Conservation (phyloP, 805 yeast species). For the Myxozyma mucilagina region DNA sequence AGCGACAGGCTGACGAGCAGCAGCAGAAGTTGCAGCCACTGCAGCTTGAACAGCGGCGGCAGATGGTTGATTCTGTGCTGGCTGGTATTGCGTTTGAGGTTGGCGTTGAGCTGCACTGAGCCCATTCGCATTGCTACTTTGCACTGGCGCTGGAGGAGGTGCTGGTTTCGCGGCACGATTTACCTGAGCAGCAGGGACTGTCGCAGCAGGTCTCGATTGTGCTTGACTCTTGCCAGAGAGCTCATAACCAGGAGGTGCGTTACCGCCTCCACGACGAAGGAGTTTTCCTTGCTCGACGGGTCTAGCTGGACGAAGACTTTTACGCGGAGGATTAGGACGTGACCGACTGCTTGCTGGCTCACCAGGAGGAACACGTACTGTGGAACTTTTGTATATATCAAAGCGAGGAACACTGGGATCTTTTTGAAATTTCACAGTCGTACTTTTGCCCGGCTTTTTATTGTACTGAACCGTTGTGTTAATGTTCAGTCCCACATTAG, state of each 20-base stretch:
- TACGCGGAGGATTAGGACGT: conserved; percentile 72
- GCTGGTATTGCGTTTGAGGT: neutral
- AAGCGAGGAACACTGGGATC: conserved; percentile 68
- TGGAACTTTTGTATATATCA: conserved; percentile 84
- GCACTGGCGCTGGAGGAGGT: conserved; percentile 24
- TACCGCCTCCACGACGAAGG: conserved; percentile 35
- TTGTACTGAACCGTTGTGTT: conserved; percentile 76
- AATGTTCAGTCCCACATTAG: conserved; percentile 60
- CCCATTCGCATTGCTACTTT: conserved; percentile 17
- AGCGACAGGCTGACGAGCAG: conserved; percentile 23
- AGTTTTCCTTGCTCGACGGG: conserved; percentile 24
- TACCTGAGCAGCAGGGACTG: conserved; percentile 16
- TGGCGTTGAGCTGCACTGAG: neutral
- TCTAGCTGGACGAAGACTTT: conserved; percentile 32
- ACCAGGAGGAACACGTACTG: conserved; percentile 79
- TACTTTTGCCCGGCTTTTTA: conserved; percentile 83
- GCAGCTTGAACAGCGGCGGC: conserved; percentile 33
- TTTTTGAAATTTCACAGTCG: conserved; percentile 66
- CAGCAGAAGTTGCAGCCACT: conserved; percentile 39
- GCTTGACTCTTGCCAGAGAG: conserved; percentile 15
- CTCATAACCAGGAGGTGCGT: conserved; percentile 38
- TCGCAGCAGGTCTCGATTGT: conserved; percentile 26
- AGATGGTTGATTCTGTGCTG: conserved; percentile 15
- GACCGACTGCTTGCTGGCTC: conserved; percentile 70
- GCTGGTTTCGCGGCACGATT: conserved; percentile 26